phyloP scores from a whole-genome alignment of 805 yeast species.

The Saccharomycopsis javanensis region DNA sequence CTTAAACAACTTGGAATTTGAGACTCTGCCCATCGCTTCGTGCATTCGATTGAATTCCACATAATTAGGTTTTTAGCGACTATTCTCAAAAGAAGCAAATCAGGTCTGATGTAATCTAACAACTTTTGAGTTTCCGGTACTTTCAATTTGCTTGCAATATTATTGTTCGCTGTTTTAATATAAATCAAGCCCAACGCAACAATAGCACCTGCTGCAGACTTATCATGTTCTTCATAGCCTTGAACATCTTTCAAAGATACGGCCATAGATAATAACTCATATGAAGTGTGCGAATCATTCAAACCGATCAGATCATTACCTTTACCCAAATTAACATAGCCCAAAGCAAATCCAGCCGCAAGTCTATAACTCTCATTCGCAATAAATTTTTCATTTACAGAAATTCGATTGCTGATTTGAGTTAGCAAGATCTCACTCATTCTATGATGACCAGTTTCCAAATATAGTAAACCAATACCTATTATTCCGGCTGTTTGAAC shows the following conservation, averaged over 20 bases:
- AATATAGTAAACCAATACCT: slow-evolving; percentile 80
- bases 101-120: slow-evolving; percentile 70
- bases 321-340: slow-evolving; percentile 71
- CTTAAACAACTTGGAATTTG: slow-evolving; percentile 44
- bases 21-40: slow-evolving; percentile 44
- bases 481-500: slow-evolving; percentile 89
- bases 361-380: slow-evolving; percentile 74
- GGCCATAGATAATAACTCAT: slow-evolving; percentile 48
- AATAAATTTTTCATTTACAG: slow-evolving; percentile 42
- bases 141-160: slow-evolving; percentile 50
- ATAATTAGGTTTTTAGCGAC: slow-evolving; percentile 54
- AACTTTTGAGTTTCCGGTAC: slow-evolving; percentile 52
- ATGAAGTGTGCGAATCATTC: slow-evolving; percentile 56
- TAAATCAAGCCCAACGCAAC: slow-evolving; percentile 68
- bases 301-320: slow-evolving; percentile 53
- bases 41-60: slow-evolving; percentile 55
- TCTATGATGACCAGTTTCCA: slow-evolving; percentile 69
- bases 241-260: slow-evolving; percentile 54
- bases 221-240: slow-evolving; percentile 46
- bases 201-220: slow-evolving; percentile 59
- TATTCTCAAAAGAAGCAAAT: slow-evolving; percentile 55
- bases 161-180: slow-evolving; percentile 50
- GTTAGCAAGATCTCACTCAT: slow-evolving; percentile 73
- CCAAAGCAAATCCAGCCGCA: slow-evolving; percentile 84
- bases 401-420: slow-evolving; percentile 50